Evolutionary conservation across 2,329 filamentous ascomycete genomes (phyloP).

Genomic region (Escovopsis sp.): DNA sequence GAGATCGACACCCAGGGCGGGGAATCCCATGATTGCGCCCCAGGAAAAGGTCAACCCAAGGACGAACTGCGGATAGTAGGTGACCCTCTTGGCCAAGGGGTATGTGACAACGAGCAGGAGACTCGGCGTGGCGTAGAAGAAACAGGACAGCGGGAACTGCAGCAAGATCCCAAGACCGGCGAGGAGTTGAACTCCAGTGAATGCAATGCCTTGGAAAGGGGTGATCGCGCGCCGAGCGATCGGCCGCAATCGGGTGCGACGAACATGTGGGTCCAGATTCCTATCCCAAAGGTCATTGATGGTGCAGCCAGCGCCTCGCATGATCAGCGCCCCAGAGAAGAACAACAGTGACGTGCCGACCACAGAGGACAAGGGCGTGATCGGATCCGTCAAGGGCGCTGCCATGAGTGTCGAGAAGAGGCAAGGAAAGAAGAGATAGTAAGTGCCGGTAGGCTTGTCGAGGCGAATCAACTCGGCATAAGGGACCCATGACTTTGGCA

Average conservation of each 20-base stretch:
- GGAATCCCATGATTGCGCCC: conserved; percentile 80
- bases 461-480: conserved; percentile 72
- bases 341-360: conserved; percentile 55
- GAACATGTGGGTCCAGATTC: conserved; percentile 69
- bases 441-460: conserved; percentile 67
- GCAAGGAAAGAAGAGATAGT: conserved; percentile 77
- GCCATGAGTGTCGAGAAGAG: conserved; percentile 73
- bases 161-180: conserved; percentile 59
- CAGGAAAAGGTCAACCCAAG: conserved; percentile 77
- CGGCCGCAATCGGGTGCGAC: conserved; percentile 61
- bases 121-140: conserved; percentile 65
- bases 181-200: conserved; percentile 60
- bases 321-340: conserved; percentile 61
- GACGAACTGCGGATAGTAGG: conserved; percentile 74
- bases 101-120: conserved; percentile 61
- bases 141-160: conserved; percentile 59
- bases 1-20: conserved; percentile 66
- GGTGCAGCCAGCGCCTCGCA: conserved; percentile 77
- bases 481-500: conserved; percentile 58
- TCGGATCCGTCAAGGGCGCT: conserved; percentile 50
- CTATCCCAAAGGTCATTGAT: conserved; percentile 89
- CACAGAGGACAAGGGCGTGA: conserved; percentile 45
- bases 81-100: conserved; percentile 72
- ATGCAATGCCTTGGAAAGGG: conserved; percentile 55
- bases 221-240: conserved; percentile 67